Evolutionary conservation across 768 basidiomycete species (phyloP), one percentile per base, ranked within the genome.

Genomic region (Boletus edulis): DNA sequence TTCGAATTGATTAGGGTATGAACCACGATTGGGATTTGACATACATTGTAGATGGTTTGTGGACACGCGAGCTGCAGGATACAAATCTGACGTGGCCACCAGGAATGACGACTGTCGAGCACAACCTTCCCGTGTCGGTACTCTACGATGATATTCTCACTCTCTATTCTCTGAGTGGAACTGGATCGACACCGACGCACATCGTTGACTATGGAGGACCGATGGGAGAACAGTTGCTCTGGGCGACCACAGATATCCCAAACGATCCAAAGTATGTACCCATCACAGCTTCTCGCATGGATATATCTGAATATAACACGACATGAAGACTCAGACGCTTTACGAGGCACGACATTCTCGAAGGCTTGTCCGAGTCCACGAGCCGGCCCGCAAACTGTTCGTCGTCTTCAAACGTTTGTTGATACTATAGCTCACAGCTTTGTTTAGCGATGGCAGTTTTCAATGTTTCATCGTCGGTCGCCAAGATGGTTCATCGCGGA

Each of bases 91-190:
- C 46, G 29, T 35, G 20, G 29, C 18, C 18, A 35, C 41, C 49
- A 87, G 86, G 86, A 17, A 89, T 88, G 87, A 87, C 87, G 2
- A 88, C 87, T 2, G 71, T 89, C 11, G 87, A 89, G 65, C 87
- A 89, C 60, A 75, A 86, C 20, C 66, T 89, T 38, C 88, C 88
- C 6, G 74, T 87, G 1, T 81, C 88, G 1, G 68, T 69, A 11
- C 73, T 89, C 4, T 89, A 83, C 60, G 86, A 88, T 20, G 88
- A 89, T 58, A 73, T 89, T 46, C 62, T 84, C 24, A 84, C 74
- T 0, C 72, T 90, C 13, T 89, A 76, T 62, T 81, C 82, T 6
- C 51, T 74, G 63, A 89, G 87, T 62, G 88, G 88, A 5, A 88
- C 88, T 13, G 86, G 83, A 13, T 75, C 80, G 27, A 88, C 87